Conservation (phyloP, 1,284 basidiomycete genomes). For the Malassezia japonica region DNA sequence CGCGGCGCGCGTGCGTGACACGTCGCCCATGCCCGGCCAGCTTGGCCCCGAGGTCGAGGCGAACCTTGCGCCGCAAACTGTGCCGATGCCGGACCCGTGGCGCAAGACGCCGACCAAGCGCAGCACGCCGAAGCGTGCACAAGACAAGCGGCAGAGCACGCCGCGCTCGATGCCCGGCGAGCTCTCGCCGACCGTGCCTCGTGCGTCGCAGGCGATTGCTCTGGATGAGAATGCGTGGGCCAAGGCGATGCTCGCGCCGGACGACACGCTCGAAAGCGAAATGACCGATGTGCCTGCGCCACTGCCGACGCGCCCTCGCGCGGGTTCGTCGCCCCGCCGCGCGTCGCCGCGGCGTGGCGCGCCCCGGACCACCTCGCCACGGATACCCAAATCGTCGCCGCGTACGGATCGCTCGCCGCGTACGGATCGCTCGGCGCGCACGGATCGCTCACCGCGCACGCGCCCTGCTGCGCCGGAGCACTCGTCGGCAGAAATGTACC, state of each 20-base stretch:
- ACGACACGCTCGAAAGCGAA: background rate
- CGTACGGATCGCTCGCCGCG: background rate
- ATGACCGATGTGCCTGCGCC: background rate
- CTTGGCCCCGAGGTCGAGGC: too few relatives aligned
- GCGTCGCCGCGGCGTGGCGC: background rate
- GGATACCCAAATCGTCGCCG: background rate
- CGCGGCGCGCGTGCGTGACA: too few relatives aligned
- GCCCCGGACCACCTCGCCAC: background rate
- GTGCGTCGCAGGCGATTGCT: background rate
- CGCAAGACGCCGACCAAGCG: background rate
- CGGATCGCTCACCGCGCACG: background rate
- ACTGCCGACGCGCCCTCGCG: background rate
- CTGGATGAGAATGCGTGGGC: background rate
- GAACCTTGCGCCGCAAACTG: too few relatives aligned
- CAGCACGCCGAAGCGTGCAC: too few relatives aligned
- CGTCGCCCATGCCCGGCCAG: too few relatives aligned
- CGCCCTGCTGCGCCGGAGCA: background rate
- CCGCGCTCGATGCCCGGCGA: conserved; percentile 1
- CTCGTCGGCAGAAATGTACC: conserved; percentile 1
- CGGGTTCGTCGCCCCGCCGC: background rate
- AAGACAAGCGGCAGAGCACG: background rate
- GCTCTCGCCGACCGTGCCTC: background rate
- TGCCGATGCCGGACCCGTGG: background rate
- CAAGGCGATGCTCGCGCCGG: background rate
- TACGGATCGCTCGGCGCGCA: background rate